Percentiles rank a stretch among this genome's conserved stretches.
These are phyloP conservation scores for Phytopythium sindhum DNA, from an alignment of 352 stramenopile genomes.

Conservation along the genomic window DNA sequence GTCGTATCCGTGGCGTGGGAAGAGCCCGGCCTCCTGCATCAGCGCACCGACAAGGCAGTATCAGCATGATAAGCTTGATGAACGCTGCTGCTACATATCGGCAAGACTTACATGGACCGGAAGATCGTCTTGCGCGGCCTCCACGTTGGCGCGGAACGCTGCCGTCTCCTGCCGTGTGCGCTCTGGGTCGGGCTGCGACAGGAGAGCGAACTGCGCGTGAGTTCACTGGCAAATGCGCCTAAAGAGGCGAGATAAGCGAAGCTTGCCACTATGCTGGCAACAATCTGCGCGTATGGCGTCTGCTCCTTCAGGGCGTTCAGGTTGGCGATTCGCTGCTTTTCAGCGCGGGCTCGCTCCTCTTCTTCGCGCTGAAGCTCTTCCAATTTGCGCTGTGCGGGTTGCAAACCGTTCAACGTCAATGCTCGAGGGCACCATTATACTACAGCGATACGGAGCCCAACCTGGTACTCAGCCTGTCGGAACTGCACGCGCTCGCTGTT, in stretches of 20 bases:
- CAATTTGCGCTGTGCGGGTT: slow-evolving; percentile 41
- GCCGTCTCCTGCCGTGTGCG: slow-evolving; percentile 65
- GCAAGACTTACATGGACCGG: slow-evolving; percentile 37
- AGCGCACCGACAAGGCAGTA: background rate
- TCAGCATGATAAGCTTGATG: background rate
- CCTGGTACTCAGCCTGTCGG: slow-evolving; percentile 54
- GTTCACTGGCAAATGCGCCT: background rate
- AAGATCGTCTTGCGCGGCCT: slow-evolving; percentile 53
- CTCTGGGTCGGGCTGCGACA: slow-evolving; percentile 50
- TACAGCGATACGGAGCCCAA: slow-evolving; percentile 6
- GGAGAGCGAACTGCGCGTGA: background rate
- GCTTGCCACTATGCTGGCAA: slow-evolving; percentile 53
- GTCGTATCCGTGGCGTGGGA: slow-evolving; percentile 73
- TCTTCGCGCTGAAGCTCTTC: slow-evolving; percentile 36
- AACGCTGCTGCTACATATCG: too few relatives aligned
- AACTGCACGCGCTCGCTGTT: slow-evolving; percentile 72
- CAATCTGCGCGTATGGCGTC: slow-evolving; percentile 63
- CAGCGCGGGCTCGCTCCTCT: slow-evolving; percentile 15
- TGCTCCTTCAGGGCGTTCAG: slow-evolving; percentile 62
- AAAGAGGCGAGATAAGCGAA: background rate
- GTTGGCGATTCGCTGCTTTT: slow-evolving; percentile 37
- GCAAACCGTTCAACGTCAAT: background rate
- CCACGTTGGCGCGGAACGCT: slow-evolving; percentile 64
- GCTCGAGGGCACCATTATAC: background rate
- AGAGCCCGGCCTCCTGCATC: slow-evolving; percentile 59